Base-by-base conservation (phyloP, 176 grass and related monocot species). In the Carex parvula region DNA sequence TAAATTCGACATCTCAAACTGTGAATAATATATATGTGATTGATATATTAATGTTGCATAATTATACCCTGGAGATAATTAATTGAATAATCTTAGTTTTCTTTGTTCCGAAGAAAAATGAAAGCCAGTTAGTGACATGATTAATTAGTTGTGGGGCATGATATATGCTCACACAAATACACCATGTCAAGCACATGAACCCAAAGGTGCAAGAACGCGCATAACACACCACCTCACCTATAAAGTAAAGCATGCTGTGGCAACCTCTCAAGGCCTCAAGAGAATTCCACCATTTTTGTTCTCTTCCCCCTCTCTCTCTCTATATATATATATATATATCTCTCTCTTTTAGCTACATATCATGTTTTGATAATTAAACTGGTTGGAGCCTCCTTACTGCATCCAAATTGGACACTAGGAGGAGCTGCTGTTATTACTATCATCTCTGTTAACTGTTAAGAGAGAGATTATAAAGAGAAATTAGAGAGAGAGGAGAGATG, bases 401-500 rank as follows among this genome's bases (percentile, higher is more conserved):
- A 41, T 70, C 53, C 77, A n/a, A 33, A 60, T 32, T 55, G 56
- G 5, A 60, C 44, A 60, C 26, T n/a, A 26, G 56, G 54, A 41
- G 56, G 26, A 41, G 8, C 42, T 1, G 70, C 60, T 81, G 46
- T 79, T 77, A 5, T 16, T 35, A 59, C 55, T 81, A n/a, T 55
- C 11, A 74, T 26, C 10, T 46, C 15, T 57, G 5, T 77, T 21
- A 24, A 5, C 37, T 39, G 37, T 39, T 39, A 39, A 39, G 37
- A 58, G 50, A 83, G 68, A 65, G 14, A 63, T 20, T 44, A 26
- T 35, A 79, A 41, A 21, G 70, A n/a, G 42, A 26, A 10, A 73
- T 73, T 69, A 72, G 8, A 72, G n/a, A n/a, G n/a, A 8, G 67
- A 66, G 70, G 33, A 83, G 64, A 80, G n/a, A 97, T 97, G 95